Evolutionary conservation across 768 basidiomycete genomes (phyloP).

Genomic region (Butyriboletus loyo): DNA sequence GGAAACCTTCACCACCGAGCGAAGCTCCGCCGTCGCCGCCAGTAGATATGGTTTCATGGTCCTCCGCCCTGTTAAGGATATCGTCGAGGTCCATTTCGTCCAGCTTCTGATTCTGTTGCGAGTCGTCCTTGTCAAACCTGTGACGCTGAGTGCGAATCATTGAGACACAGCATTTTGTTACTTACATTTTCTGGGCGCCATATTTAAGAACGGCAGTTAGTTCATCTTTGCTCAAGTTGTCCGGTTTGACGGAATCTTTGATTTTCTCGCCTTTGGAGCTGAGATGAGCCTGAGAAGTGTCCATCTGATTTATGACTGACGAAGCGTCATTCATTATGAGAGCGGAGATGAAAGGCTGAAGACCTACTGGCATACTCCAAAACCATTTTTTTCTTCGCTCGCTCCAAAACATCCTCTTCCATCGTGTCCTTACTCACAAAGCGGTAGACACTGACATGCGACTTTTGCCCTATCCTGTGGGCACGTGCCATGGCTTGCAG

Average conservation of each 20-base stretch:
- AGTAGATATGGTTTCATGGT: constrained; percentile 89
- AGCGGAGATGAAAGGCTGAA: constrained; percentile 14
- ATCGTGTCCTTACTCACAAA: constrained; percentile 99
- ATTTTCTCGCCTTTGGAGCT: constrained; percentile 67
- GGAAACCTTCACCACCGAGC: constrained; percentile 95
- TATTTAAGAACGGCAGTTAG: constrained; percentile 97
- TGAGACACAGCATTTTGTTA: constrained; percentile 11
- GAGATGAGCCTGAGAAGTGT: constrained; percentile 95
- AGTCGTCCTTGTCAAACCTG: constrained; percentile 97
- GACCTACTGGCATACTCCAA: constrained; percentile 96
- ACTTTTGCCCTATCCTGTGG: constrained; percentile 98
- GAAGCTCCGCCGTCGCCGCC: constrained; percentile 85
- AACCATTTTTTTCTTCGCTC: constrained; percentile 99
- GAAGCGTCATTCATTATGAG: constrained; percentile 6
- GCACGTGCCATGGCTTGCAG: constrained; percentile 99
- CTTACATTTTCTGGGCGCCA: constrained; percentile 95
- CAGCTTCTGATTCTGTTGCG: constrained; percentile 88
- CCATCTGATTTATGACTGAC: constrained; percentile 99
- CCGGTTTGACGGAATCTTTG: constrained; percentile 72
- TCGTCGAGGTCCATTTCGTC: constrained; percentile 99
- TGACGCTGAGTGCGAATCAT: constrained; percentile 7
- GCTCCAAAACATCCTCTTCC: constrained; percentile 97
- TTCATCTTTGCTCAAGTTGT: constrained; percentile 92
- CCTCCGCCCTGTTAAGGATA: constrained; percentile 93
- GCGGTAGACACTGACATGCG: constrained; percentile 96